Evolutionary conservation across 192 early-diverging fungal genomes (phyloP), one percentile per base, ranked within the genome.

Genomic region (Rhizophagus prolifer): DNA sequence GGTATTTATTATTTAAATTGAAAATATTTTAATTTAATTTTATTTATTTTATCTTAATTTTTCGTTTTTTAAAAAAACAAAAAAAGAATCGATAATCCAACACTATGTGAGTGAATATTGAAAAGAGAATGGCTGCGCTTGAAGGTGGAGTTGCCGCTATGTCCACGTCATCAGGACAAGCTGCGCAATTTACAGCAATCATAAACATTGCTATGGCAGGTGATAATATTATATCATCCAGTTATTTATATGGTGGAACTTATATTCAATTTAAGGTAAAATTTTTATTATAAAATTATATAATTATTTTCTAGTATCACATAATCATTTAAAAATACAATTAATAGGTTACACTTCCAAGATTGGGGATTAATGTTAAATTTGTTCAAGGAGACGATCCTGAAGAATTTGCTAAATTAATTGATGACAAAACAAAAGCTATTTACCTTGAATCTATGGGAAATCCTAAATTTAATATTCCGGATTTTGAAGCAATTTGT

Each of bases 381-480:
- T 97, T 97, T 84, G 87, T 89, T 8, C 78, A 89, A 0, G 88
- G 91, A 26, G 92, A 96, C 81, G 84, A 88, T 54, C 86, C 93
- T 10, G 88, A 91, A 54, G 92, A 91, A n/a, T 92, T 96, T 72
- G 84, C 77, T 7, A 83, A 90, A 10, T 80, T 90, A 23, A 98
- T 98, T 76, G 94, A 98, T 82, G 92, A 90, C 41, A 90, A 90
- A 19, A 97, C 96, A 31, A 95, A 95, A 78, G 95, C 93, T 9
- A 86, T 98, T 69, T 98, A 93, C 80, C 81, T 96, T 67, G 96
- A 98, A 83, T 91, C 90, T 44, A 92, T 98, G 70, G 95, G 94
- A 36, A 98, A 98, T 83, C 96, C 96, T 28, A 88, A 90, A 72
- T 94, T 92, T 88, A 91, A 91, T 79, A 90, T 98, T 10, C 94